A percentile compares a stretch with the other conserved stretches of the same genome.
Evolutionary conservation across 768 basidiomycete genomes (phyloP).

Genomic region (Rubroboletus pulcherrimus): DNA sequence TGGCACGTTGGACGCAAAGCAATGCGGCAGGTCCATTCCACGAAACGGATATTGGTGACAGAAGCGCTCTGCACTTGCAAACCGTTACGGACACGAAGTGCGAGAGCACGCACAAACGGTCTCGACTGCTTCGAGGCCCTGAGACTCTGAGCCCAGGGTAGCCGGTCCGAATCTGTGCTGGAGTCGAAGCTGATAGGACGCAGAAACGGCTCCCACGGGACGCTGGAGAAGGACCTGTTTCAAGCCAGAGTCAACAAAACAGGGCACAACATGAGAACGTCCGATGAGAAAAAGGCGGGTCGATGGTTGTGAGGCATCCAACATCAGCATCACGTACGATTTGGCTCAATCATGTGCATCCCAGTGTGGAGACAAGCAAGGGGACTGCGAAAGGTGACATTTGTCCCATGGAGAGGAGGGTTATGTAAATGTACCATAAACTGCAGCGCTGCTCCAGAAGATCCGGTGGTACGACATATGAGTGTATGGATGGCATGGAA

Average conservation of each 20-base stretch:
- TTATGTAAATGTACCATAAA: neutral
- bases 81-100: neutral
- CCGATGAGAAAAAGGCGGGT: neutral
- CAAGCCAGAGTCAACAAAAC: neutral
- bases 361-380: neutral
- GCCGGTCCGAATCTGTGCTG: conserved; percentile 4
- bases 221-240: neutral
- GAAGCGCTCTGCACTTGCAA: neutral
- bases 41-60: neutral
- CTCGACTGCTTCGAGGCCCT: neutral
- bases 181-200: neutral
- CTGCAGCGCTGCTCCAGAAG: neutral
- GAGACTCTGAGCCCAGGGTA: neutral
- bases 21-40: neutral
- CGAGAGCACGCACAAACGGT: neutral
- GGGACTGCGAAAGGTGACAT: neutral
- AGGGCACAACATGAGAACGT: neutral
- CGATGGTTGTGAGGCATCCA: neutral
- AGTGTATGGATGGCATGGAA: neutral
- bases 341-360: neutral
- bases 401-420: neutral
- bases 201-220: conserved; percentile 6
- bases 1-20: neutral
- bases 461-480: neutral
- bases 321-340: neutral